These are phyloP conservation scores for Oemleria cerasiformis DNA, from an alignment of 306 rosid genomes.

Conservation along the genomic window DNA sequence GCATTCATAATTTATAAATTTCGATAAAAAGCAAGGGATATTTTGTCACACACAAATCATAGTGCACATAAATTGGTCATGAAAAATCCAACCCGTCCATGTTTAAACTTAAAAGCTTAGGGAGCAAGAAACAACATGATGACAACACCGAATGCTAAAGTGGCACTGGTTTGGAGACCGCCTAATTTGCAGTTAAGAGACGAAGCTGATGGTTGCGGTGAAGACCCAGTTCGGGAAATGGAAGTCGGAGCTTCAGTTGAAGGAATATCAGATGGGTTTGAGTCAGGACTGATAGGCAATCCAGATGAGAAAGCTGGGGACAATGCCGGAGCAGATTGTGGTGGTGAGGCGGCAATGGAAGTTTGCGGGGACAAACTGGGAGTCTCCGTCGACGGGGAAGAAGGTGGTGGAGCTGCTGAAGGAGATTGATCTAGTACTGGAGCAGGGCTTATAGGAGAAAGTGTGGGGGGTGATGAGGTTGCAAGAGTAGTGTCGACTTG, in stretches of 20 bases:
- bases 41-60: not conserved
- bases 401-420: slow-evolving; percentile 34
- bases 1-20: not conserved
- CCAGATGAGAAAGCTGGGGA: not conserved
- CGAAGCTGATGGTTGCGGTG: slow-evolving; percentile 40
- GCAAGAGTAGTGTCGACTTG: slow-evolving; percentile 66
- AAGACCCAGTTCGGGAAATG: slow-evolving; percentile 21
- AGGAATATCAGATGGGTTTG: slow-evolving; percentile 40
- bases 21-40: not conserved
- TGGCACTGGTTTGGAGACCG: slow-evolving; percentile 28
- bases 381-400: not conserved
- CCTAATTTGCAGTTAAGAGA: slow-evolving; percentile 24
- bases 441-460: slow-evolving; percentile 28
- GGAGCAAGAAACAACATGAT: slow-evolving; percentile 35
- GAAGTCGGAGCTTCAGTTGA: slow-evolving; percentile 39
- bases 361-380: slow-evolving; percentile 8
- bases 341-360: not conserved
- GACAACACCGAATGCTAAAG: slow-evolving; percentile 31
- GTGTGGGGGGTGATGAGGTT: slow-evolving; percentile 37
- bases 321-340: slow-evolving; percentile 1
- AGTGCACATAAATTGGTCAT: not conserved
- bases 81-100: slow-evolving; percentile 1
- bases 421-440: slow-evolving; percentile 29
- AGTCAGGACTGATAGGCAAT: slow-evolving; percentile 11
- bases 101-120: slow-evolving; percentile 22